A percentile compares a stretch with the other conserved stretches of the same genome.
Evolutionary conservation across 768 basidiomycete species (phyloP).

Genomic region (Lactarius sp.): DNA sequence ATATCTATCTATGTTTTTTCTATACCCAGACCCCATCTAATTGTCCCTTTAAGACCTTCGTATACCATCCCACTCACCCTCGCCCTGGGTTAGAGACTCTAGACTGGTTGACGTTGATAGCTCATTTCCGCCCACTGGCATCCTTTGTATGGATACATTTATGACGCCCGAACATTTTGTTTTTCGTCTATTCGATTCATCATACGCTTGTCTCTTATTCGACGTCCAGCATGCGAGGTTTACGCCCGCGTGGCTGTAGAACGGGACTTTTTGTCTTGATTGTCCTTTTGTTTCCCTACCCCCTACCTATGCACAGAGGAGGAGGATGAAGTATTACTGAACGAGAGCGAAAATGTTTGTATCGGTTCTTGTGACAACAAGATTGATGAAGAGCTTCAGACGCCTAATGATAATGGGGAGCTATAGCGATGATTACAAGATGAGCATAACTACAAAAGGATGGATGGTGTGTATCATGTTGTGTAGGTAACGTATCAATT

Average conservation of each 20-base stretch:
- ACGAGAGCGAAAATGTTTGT: background rate
- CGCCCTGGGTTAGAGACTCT: background rate
- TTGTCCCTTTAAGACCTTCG: background rate
- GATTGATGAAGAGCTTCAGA: background rate
- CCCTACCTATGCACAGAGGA: background rate
- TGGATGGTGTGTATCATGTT: slow-evolving; percentile 5
- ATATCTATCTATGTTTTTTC: slow-evolving; percentile 1
- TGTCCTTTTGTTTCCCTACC: background rate
- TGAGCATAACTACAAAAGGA: slow-evolving; percentile 4
- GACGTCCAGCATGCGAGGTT: slow-evolving; percentile 1
- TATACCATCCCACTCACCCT: background rate
- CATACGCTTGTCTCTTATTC: background rate
- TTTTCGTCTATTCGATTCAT: slow-evolving; percentile 1
- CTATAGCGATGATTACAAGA: slow-evolving; percentile 6
- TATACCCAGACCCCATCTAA: slow-evolving; percentile 16
- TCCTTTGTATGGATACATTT: slow-evolving; percentile 9
- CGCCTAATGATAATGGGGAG: background rate
- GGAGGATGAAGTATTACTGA: background rate
- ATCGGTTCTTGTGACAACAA: slow-evolving; percentile 5
- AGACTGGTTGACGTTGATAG: slow-evolving; percentile 16
- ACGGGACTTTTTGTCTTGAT: background rate
- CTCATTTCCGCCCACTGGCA: background rate
- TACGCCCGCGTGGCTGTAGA: slow-evolving; percentile 1
- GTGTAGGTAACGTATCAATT: slow-evolving; percentile 12
- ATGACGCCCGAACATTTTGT: background rate